phyloP scores from a whole-genome alignment of 768 basidiomycete species.

The Podaxis pistillaris region DNA sequence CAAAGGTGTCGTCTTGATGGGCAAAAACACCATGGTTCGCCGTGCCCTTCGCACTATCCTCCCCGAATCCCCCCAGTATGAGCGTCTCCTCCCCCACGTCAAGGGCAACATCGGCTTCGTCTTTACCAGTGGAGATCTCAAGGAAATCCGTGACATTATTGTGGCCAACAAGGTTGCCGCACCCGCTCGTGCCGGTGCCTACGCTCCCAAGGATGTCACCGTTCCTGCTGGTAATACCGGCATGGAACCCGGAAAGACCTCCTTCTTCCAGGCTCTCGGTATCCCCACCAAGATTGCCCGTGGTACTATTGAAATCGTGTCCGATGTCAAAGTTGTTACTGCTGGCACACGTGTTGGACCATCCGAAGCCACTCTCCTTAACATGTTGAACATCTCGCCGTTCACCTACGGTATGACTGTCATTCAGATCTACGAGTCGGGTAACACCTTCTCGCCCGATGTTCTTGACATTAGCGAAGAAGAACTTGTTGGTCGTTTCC shows the following conservation, averaged over 20 bases:
- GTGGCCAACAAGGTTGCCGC: constrained; percentile 97
- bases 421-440: constrained; percentile 92
- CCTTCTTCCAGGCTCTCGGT: constrained; percentile 99
- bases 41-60: constrained; percentile 93
- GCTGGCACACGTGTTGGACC: constrained; percentile 92
- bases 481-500: constrained; percentile 89
- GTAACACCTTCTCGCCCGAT: constrained; percentile 85
- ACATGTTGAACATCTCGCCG: constrained; percentile 99
- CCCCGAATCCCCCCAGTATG: constrained; percentile 87
- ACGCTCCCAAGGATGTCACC: constrained; percentile 87
- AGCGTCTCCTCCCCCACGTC: constrained; percentile 93
- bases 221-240: constrained; percentile 98
- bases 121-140: constrained; percentile 89
- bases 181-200: constrained; percentile 97
- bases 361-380: constrained; percentile 96
- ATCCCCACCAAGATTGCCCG: constrained; percentile 99
- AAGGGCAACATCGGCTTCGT: constrained; percentile 99
- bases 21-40: constrained; percentile 99
- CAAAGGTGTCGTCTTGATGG: constrained; percentile 97
- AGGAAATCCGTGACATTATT: constrained; percentile 93
- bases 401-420: constrained; percentile 99
- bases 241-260: constrained; percentile 99
- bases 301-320: constrained; percentile 99
- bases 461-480: constrained; percentile 94
- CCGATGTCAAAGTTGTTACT: constrained; percentile 92